phyloP scores from a whole-genome alignment of 164 flowering plant species.

The Chloranthus sessilifolius region DNA sequence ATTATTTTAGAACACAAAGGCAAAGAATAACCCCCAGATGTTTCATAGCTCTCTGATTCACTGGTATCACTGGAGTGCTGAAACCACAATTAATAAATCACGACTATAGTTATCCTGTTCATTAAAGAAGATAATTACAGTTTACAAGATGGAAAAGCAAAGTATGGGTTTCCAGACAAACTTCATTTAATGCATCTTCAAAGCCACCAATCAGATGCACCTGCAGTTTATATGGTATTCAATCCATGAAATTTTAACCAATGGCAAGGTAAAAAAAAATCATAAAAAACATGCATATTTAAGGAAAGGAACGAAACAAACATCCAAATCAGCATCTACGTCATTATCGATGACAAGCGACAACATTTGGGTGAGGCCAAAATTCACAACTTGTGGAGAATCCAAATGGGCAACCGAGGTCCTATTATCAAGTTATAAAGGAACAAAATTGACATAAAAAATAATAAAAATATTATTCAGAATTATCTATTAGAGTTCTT shows the following conservation, averaged over 20 bases:
- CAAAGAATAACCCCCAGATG: slow-evolving; percentile 52
- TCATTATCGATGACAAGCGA: slow-evolving; percentile 35
- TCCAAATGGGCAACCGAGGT: slow-evolving; percentile 90
- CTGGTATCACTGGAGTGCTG: slow-evolving; percentile 32
- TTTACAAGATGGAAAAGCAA: slow-evolving; percentile 17
- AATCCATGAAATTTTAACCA: slow-evolving; percentile 2
- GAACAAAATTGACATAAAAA: slow-evolving; percentile 1
- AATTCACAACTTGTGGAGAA: slow-evolving; percentile 54
- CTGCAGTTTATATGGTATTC: slow-evolving; percentile 36
- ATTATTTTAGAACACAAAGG: slow-evolving; percentile 69
- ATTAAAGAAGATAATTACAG: slow-evolving; percentile 14
- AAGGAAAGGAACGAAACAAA: slow-evolving; percentile 17
- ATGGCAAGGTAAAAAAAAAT: not conserved
- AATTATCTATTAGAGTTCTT: no score
- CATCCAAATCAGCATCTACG: slow-evolving; percentile 54
- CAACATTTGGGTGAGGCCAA: slow-evolving; percentile 73
- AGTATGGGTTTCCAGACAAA: slow-evolving; percentile 31
- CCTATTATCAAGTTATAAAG: slow-evolving; percentile 36
- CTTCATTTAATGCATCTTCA: slow-evolving; percentile 55
- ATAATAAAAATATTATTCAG: no score
- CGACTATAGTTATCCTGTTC: slow-evolving; percentile 14
- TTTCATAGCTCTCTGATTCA: slow-evolving; percentile 14
- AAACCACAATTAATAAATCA: slow-evolving; percentile 26
- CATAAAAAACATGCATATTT: not conserved
- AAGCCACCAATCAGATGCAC: slow-evolving; percentile 89